Evolutionary conservation across 495 filamentous ascomycete genomes (phyloP).

Genomic region (Neurospora sp.): DNA sequence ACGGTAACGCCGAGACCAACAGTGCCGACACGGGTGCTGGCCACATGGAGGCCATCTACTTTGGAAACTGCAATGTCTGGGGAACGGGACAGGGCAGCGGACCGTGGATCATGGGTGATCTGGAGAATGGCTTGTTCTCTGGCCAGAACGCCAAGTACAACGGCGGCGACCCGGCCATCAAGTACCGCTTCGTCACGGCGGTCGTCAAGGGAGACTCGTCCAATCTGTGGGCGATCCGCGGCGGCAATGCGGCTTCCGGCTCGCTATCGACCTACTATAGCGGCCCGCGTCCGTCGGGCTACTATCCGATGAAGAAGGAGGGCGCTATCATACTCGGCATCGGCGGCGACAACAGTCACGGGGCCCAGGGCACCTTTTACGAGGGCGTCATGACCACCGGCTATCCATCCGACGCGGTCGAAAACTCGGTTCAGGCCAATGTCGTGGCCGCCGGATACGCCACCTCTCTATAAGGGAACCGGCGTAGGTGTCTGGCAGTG

Average conservation of each 20-base stretch:
- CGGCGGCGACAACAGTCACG: constrained; percentile 25
- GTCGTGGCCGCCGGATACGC: constrained; percentile 25
- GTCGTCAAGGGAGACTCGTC: constrained; percentile 39
- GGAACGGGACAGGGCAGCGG: constrained; percentile 43
- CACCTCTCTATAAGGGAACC: constrained; percentile 8
- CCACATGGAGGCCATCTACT: constrained; percentile 56
- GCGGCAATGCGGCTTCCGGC: constrained; percentile 42
- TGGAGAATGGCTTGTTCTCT: constrained; percentile 30
- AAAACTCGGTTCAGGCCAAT: constrained; percentile 47
- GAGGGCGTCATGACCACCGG: not conserved
- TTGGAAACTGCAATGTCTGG: constrained; percentile 37
- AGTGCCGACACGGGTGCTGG: constrained; percentile 44
- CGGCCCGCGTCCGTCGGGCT: constrained; percentile 26
- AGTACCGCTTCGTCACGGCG: constrained; percentile 42
- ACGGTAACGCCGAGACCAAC: constrained; percentile 49
- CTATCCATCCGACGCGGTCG: constrained; percentile 20
- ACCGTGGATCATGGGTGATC: constrained; percentile 53
- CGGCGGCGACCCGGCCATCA: constrained; percentile 33
- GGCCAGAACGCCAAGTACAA: constrained; percentile 25
- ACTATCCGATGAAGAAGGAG: not conserved
- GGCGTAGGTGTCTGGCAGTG: constrained; percentile 1
- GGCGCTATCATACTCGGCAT: not conserved
- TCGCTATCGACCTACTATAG: constrained; percentile 45
- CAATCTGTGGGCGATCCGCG: constrained; percentile 44
- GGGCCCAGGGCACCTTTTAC: not conserved